phyloP scores from a whole-genome alignment of 139 green algal species.

The Micractinium sp. region DNA sequence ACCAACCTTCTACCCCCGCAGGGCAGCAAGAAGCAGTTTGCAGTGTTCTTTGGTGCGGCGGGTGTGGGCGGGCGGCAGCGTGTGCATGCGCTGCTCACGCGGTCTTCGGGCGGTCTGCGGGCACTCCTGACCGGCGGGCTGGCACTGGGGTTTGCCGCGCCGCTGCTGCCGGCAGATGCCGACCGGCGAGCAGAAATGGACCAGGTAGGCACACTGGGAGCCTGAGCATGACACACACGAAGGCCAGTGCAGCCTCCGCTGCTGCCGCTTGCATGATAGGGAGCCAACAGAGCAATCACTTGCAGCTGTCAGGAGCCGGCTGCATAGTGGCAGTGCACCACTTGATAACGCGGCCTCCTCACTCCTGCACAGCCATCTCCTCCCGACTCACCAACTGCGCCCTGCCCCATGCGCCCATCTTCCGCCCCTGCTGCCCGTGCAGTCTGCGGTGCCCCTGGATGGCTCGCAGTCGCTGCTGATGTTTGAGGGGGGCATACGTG shows the following conservation, averaged over 20 bases:
- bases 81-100: conserved; percentile 59
- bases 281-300: not conserved
- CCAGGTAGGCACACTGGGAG: not conserved
- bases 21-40: conserved; percentile 43
- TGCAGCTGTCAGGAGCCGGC: no score
- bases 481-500: conserved; percentile 52
- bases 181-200: conserved; percentile 2
- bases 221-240: not conserved
- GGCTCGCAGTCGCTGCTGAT: conserved; percentile 63
- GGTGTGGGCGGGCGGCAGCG: conserved; percentile 49
- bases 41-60: conserved; percentile 56
- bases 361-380: no score
- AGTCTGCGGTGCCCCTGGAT: conserved; percentile 38
- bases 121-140: conserved; percentile 30
- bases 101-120: conserved; percentile 52
- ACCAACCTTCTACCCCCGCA: not conserved
- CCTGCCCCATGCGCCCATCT: not conserved
- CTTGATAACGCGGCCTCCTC: no score
- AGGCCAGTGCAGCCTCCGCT: not conserved
- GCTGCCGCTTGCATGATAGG: not conserved
- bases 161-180: conserved; percentile 43
- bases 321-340: no score
- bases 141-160: conserved; percentile 57
- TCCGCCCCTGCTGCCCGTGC: not conserved
- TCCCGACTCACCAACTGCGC: no score